Percentiles rank a stretch among this genome's conserved stretches.
phyloP scores from a whole-genome alignment of 2,329 filamentous ascomycete species.

The Verticillium longisporum region DNA sequence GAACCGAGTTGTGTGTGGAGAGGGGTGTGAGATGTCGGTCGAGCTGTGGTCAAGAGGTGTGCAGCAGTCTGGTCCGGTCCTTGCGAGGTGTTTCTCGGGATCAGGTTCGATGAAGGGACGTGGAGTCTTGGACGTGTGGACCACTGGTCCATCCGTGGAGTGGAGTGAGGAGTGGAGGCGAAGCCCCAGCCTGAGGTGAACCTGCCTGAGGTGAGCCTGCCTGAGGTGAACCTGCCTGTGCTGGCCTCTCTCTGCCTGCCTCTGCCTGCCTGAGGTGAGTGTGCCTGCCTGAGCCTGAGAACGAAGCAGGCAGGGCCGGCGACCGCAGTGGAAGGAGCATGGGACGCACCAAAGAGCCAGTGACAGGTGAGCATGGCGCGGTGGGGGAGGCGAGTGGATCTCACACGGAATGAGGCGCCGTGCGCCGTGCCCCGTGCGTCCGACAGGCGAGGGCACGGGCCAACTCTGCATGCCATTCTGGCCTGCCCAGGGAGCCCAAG shows the following conservation, averaged over 20 bases:
- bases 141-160: neutral
- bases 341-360: neutral
- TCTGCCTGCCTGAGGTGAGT: too few relatives aligned
- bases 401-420: neutral
- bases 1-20: neutral
- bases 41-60: neutral
- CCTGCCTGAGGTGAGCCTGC: too few relatives aligned
- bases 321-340: neutral
- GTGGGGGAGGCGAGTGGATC: neutral
- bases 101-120: neutral
- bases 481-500: too few relatives aligned
- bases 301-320: neutral
- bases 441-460: neutral
- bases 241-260: too few relatives aligned
- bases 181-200: too few relatives aligned
- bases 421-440: neutral
- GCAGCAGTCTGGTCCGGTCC: neutral
- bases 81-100: neutral
- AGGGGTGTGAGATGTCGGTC: neutral
- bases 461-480: neutral
- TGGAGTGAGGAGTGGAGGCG: neutral
- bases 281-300: too few relatives aligned
- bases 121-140: neutral
- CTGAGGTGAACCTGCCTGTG: too few relatives aligned
- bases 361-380: neutral